These are phyloP conservation scores for Myxozyma neglecta DNA, from an alignment of 805 yeast genomes.

Conservation along the genomic window DNA sequence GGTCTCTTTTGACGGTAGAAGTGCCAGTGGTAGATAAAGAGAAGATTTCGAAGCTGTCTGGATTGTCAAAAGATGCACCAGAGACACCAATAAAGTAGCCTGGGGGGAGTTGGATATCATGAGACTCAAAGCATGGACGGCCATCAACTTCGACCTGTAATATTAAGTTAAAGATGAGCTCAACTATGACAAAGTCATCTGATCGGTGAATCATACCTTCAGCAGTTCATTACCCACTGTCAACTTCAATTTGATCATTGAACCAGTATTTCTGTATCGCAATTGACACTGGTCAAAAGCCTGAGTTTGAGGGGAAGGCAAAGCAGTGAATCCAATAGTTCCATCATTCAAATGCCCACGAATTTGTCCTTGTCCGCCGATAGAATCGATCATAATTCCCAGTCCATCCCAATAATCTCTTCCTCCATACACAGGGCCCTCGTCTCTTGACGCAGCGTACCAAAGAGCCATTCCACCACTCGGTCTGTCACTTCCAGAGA, in stretches of 20 bases:
- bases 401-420: constrained; percentile 45
- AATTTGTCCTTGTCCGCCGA: constrained; percentile 36
- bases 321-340: constrained; percentile 32
- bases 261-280: constrained; percentile 41
- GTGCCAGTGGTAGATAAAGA: constrained; percentile 21
- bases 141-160: constrained; percentile 42
- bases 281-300: constrained; percentile 43
- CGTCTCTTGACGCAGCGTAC: constrained; percentile 37
- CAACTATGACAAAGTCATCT: not conserved
- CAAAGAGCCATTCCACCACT: constrained; percentile 45
- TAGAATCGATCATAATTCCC: constrained; percentile 43
- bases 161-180: not conserved
- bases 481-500: constrained; percentile 38
- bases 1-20: not conserved
- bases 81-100: constrained; percentile 41
- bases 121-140: constrained; percentile 41
- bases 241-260: constrained; percentile 37
- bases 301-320: constrained; percentile 35
- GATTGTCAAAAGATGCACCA: constrained; percentile 35
- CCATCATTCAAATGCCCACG: constrained; percentile 47
- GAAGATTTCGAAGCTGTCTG: constrained; percentile 30
- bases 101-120: constrained; percentile 39
- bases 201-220: constrained; percentile 17
- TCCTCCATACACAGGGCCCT: constrained; percentile 44
- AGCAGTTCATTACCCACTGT: constrained; percentile 39